A percentile compares a stretch with the other conserved stretches of the same genome.
Evolutionary conservation across 257 asterid genomes (phyloP).

Genomic region (Capsicum pubescens): DNA sequence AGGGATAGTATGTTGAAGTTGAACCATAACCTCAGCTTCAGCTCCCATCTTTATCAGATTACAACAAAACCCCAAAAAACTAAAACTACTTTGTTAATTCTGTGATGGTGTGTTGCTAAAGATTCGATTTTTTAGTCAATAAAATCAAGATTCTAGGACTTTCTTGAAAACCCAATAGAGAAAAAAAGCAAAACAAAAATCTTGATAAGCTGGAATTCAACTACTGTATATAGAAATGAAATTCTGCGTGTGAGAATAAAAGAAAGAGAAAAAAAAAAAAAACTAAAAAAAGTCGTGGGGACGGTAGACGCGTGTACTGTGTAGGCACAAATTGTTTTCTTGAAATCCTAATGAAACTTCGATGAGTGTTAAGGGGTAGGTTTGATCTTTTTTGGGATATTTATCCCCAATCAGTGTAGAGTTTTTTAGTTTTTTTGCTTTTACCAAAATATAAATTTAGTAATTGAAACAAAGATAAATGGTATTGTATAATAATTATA

Average conservation of each 20-base stretch:
- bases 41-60: slow-evolving; percentile 56
- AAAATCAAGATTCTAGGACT: background rate
- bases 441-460: background rate
- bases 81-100: background rate
- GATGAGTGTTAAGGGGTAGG: background rate
- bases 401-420: background rate
- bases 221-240: background rate
- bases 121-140: background rate
- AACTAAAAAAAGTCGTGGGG: background rate
- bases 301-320: slow-evolving; percentile 38
- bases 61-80: background rate
- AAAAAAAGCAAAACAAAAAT: background rate
- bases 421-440: background rate
- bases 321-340: background rate
- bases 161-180: background rate
- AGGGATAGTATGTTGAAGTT: slow-evolving; percentile 53
- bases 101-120: background rate
- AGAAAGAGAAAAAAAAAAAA: background rate
- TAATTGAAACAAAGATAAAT: background rate
- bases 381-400: slow-evolving; percentile 6
- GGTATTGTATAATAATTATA: background rate
- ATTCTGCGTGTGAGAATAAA: background rate
- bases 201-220: slow-evolving; percentile 16
- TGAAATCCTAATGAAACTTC: slow-evolving; percentile 7
- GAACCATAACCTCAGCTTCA: slow-evolving; percentile 63